Evolutionary conservation across 176 grass and related monocot species (phyloP).

Genomic region (Poa pratensis): DNA sequence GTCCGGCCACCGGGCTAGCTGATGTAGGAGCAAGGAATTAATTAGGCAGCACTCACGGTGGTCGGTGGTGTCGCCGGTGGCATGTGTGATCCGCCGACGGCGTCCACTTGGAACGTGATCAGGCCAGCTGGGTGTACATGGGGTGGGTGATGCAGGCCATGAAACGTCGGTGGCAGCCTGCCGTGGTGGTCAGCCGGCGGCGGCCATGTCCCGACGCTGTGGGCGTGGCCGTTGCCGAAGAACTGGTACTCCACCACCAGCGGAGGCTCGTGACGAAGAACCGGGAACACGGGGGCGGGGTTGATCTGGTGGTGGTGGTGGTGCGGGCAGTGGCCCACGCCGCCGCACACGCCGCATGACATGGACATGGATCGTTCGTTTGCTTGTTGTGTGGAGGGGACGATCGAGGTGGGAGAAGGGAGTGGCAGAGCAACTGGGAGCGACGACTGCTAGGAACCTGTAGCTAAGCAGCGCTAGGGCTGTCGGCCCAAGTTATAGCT

Average conservation of each 20-base stretch:
- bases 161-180: not conserved
- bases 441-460: too few relatives aligned
- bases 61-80: not conserved
- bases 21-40: not conserved
- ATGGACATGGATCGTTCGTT: constrained; percentile 1
- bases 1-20: not conserved
- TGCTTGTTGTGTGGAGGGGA: not conserved
- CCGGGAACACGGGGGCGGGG: not conserved
- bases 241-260: constrained; percentile 42
- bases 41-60: constrained; percentile 6
- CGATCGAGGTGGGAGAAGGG: not conserved
- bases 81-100: not conserved
- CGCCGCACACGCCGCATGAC: constrained; percentile 29
- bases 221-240: constrained; percentile 1
- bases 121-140: not conserved
- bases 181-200: not conserved
- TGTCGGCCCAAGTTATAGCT: not conserved
- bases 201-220: constrained; percentile 15
- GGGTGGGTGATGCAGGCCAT: not conserved
- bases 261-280: constrained; percentile 1
- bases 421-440: too few relatives aligned
- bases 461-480: not conserved
- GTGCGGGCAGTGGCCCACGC: not conserved
- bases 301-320: not conserved
- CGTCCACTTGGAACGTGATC: not conserved